Percentiles rank a stretch among this genome's conserved stretches.
phyloP scores from a whole-genome alignment of 768 basidiomycete genomes.

The Hericium erinaceus region DNA sequence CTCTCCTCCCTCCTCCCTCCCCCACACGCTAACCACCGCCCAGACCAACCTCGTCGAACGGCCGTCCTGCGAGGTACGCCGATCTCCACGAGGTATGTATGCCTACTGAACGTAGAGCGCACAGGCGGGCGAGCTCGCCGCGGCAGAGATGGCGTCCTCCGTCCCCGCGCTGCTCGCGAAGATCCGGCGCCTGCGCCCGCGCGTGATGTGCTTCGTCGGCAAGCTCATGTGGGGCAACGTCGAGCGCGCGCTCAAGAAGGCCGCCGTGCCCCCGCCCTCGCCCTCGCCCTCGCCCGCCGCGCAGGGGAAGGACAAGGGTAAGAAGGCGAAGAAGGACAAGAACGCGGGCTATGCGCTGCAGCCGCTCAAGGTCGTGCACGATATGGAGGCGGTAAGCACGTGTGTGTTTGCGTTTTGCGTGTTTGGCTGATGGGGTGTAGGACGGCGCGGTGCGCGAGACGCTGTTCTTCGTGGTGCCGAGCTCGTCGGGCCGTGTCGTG shows the following conservation, averaged over 20 bases:
- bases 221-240: slow-evolving; percentile 48
- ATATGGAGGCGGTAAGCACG: too few relatives aligned
- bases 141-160: slow-evolving; percentile 38
- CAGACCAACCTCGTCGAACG: slow-evolving; percentile 73
- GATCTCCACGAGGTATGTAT: background rate
- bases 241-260: slow-evolving; percentile 27
- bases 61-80: slow-evolving; percentile 50
- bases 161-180: slow-evolving; percentile 56
- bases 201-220: slow-evolving; percentile 72
- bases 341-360: background rate
- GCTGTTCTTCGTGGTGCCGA: slow-evolving; percentile 66
- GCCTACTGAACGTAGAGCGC: background rate
- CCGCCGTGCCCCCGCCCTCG: background rate
- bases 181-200: slow-evolving; percentile 45
- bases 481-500: slow-evolving; percentile 68
- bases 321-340: background rate
- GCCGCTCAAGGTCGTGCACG: background rate
- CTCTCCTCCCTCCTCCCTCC: too few relatives aligned
- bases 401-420: too few relatives aligned
- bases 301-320: background rate
- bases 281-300: background rate
- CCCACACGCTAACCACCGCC: too few relatives aligned
- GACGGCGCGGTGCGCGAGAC: slow-evolving; percentile 36
- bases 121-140: slow-evolving; percentile 49
- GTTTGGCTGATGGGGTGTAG: background rate